Percentiles rank a stretch among this genome's conserved stretches.
Conservation (phyloP, 2,329 filamentous ascomycete genomes). For the Diaporthe vaccinii region DNA sequence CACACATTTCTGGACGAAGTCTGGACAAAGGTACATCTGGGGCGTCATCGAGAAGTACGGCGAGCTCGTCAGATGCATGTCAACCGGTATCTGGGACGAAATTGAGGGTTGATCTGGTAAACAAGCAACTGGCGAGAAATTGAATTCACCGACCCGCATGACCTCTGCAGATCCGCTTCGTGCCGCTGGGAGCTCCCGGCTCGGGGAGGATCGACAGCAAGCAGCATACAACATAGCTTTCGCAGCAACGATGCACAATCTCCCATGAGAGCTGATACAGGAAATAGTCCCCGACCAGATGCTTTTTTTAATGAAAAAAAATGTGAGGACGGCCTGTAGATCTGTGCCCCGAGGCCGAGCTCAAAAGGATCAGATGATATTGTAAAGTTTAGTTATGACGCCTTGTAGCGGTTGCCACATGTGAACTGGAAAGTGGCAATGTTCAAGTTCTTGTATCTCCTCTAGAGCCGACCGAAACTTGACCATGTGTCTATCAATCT, state of each 20-base stretch:
- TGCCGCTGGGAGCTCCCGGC: slow-evolving; percentile 14
- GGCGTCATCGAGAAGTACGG: background rate
- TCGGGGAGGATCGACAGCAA: slow-evolving; percentile 12
- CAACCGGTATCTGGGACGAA: background rate
- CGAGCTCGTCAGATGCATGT: background rate
- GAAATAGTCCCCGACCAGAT: background rate
- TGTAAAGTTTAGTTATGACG: background rate
- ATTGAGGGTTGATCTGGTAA: background rate
- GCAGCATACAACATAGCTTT: background rate
- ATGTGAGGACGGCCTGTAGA: background rate
- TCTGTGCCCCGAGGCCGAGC: background rate
- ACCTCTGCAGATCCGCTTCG: slow-evolving; percentile 2
- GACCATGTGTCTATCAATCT: background rate
- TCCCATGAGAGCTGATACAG: background rate
- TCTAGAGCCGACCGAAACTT: too few relatives aligned
- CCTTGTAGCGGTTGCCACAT: background rate
- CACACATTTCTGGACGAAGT: background rate
- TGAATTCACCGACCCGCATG: background rate
- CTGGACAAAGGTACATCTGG: background rate
- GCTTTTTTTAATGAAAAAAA: background rate
- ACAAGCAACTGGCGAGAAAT: slow-evolving; percentile 7
- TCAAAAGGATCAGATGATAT: background rate
- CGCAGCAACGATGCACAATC: background rate
- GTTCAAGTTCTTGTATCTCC: background rate
- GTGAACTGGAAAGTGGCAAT: background rate